Conservation (phyloP, 768 basidiomycete species). For the Tricholoma saponaceum region DNA sequence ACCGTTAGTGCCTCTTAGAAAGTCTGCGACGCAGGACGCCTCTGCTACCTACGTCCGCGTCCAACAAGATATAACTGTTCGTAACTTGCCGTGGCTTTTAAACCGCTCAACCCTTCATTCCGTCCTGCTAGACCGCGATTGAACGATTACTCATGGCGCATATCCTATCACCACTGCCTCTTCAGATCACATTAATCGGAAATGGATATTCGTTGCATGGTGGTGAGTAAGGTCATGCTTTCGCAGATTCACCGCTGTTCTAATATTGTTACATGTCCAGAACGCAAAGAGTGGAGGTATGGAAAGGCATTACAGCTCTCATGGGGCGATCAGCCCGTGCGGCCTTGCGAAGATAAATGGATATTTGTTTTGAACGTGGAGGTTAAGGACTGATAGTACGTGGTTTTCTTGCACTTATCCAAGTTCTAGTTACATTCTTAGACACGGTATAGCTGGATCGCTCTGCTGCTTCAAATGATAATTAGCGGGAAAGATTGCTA, state of each 20-base stretch:
- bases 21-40: constrained; percentile 17
- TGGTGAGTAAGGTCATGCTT: constrained; percentile 16
- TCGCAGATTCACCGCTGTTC: background rate
- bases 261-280: constrained; percentile 11
- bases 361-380: constrained; percentile 22
- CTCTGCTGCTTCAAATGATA: no score
- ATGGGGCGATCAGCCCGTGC: constrained; percentile 24
- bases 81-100: constrained; percentile 2
- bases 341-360: constrained; percentile 30
- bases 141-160: constrained; percentile 29
- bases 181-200: constrained; percentile 24
- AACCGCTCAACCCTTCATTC: background rate
- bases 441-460: no score
- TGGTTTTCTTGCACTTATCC: no score
- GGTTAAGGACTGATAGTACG: no score
- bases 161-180: constrained; percentile 24
- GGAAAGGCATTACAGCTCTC: constrained; percentile 23
- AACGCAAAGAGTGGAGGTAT: constrained; percentile 26
- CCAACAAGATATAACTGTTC: constrained; percentile 34
- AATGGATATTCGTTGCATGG: constrained; percentile 25
- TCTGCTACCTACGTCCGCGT: constrained; percentile 22
- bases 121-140: constrained; percentile 24
- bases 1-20: constrained; percentile 6
- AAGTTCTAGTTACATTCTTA: no score
- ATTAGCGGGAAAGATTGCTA: no score